Percentiles rank a stretch among this genome's conserved stretches.
Conservation (phyloP, 2,329 filamentous ascomycete species). For the Claviceps sp. region DNA sequence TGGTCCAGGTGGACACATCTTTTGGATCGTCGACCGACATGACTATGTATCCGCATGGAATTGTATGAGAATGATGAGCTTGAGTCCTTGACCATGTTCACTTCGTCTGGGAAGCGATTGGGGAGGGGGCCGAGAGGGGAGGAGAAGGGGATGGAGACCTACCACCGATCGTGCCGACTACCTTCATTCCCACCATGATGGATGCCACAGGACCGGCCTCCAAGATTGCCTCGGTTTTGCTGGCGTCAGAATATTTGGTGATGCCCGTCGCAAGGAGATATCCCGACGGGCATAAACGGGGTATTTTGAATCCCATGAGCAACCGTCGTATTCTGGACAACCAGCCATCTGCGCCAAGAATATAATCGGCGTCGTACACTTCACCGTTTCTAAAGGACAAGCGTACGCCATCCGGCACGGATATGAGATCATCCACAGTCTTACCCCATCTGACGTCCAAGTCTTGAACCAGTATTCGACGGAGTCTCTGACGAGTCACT, state of each 20-base stretch:
- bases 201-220: slow-evolving; percentile 18
- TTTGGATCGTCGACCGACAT: slow-evolving; percentile 12
- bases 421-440: slow-evolving; percentile 6
- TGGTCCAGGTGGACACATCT: slow-evolving; percentile 17
- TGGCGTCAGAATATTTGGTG: slow-evolving; percentile 12
- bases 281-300: slow-evolving; percentile 12
- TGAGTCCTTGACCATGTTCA: background rate
- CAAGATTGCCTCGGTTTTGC: slow-evolving; percentile 14
- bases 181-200: slow-evolving; percentile 16
- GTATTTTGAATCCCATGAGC: slow-evolving; percentile 15
- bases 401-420: slow-evolving; percentile 6
- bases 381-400: slow-evolving; percentile 14
- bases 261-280: slow-evolving; percentile 19
- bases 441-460: slow-evolving; percentile 21
- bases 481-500: slow-evolving; percentile 21
- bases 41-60: slow-evolving; percentile 1
- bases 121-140: background rate
- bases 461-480: slow-evolving; percentile 17
- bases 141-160: slow-evolving; percentile 4
- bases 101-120: too few relatives aligned
- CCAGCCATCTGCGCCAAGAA: slow-evolving; percentile 22
- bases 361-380: slow-evolving; percentile 6
- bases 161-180: slow-evolving; percentile 18
- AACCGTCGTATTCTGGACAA: slow-evolving; percentile 16
- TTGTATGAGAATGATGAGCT: background rate